Base-by-base conservation (phyloP, 768 basidiomycete species). In the Clavulina sp. region DNA sequence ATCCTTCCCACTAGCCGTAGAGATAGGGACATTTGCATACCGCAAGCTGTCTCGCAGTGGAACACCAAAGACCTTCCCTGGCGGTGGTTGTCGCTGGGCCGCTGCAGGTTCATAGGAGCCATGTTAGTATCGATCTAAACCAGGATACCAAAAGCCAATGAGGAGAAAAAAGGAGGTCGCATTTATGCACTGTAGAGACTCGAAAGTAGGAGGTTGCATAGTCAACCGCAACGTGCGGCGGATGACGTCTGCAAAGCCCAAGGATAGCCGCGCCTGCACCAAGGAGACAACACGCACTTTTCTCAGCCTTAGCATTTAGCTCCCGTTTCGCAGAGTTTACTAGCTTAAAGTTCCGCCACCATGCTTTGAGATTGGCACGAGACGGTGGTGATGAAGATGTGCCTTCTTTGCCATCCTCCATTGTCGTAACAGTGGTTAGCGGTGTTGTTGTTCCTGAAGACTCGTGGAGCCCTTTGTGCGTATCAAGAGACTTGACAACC, bases 21-120 rank as follows among this genome's bases (percentile, higher is more conserved):
- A 87, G 62, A 97, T 93, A 61, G 92, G 91, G 1, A 95, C 93
- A 59, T 77, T 83, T 16, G 93, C 93, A 63, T 82, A 83, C 59
- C 73, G 74, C 58, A 97, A 69, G 55, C 82, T 83, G 61, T 92
- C 85, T 58, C 75, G 74, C 60, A 96, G 75, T 1, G 88, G 80
- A 52, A 77, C 82, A 3, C 84, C 84, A 60, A 97, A 97, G 29
- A 97, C 88, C 32, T 34, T 50, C 21, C 48, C 29, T 7, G 48
- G 18, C 13, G n/a, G 18, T n/a, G n/a, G n/a, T n/a, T n/a, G n/a
- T n/a, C n/a, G n/a, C n/a, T n/a, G n/a, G 47, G 9, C 47, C 28
- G 48, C 29, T 13, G 48, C 7, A 7, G 13, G 9, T 30, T 7
- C 24, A 49, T 29, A 29, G 31, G 32, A 29, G 48, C 24, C 13